Conservation (phyloP, 257 asterid species). For the Linaria vulgaris region DNA sequence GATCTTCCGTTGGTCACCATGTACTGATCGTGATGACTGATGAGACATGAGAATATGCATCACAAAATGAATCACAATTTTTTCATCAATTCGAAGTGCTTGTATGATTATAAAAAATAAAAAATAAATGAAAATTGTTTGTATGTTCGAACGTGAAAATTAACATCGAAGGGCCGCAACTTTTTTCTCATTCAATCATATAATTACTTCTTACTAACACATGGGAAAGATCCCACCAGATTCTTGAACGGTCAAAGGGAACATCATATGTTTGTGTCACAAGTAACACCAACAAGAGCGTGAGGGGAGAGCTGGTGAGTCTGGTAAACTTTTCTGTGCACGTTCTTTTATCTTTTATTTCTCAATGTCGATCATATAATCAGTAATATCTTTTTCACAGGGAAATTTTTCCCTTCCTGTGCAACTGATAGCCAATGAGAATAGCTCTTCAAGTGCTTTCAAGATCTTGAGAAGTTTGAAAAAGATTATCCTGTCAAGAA, state of each 20-base stretch:
- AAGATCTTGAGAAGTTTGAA: not conserved
- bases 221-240: constrained; percentile 7
- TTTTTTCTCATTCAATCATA: constrained; percentile 3
- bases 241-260: constrained; percentile 7
- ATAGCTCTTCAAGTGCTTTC: not conserved
- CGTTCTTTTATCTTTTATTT: not conserved
- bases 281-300: not conserved
- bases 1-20: too few species aligned
- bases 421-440: constrained; percentile 14
- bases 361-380: not conserved
- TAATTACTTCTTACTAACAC: constrained; percentile 1
- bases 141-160: too few species aligned
- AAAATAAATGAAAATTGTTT: too few species aligned
- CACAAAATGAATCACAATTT: too few species aligned
- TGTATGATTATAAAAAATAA: too few species aligned
- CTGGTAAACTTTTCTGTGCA: constrained; percentile 8
- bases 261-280: constrained; percentile 4
- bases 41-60: too few species aligned
- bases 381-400: not conserved
- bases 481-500: not conserved
- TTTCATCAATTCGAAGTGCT: too few species aligned
- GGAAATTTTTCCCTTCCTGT: not conserved
- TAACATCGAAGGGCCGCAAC: not conserved
- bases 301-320: not conserved
- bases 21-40: too few species aligned